These are phyloP conservation scores for Vitis hybrid DNA, from an alignment of 177 flowering plant genomes.

Conservation along the genomic window DNA sequence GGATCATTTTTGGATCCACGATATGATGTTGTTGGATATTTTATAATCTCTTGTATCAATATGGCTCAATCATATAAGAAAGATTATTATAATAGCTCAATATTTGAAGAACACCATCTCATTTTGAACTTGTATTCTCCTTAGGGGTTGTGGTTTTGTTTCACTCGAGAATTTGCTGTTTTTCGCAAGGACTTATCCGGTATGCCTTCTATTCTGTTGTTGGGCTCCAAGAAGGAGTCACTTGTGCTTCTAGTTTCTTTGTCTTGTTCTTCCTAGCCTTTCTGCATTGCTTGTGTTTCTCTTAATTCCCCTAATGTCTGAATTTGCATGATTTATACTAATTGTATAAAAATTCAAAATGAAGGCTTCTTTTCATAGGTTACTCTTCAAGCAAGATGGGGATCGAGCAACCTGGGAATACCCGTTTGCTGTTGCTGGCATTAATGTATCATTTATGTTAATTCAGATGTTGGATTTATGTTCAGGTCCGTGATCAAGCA, in stretches of 20 bases:
- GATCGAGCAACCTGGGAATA: slow-evolving; percentile 93
- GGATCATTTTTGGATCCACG: too few relatives aligned
- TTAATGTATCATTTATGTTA: slow-evolving; percentile 88
- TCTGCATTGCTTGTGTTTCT: neutral
- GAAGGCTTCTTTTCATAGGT: slow-evolving; percentile 89
- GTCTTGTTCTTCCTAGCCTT: neutral
- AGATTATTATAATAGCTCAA: neutral
- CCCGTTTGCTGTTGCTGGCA: slow-evolving; percentile 99
- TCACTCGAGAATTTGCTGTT: slow-evolving; percentile 95
- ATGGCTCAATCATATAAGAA: too few relatives aligned
- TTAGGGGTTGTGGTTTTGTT: slow-evolving; percentile 93
- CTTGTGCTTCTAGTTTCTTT: neutral
- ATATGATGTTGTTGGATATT: too few relatives aligned
- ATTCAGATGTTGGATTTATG: slow-evolving; percentile 85
- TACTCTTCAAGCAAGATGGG: slow-evolving; percentile 77
- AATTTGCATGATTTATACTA: slow-evolving; percentile 36
- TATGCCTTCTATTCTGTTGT: slow-evolving; percentile 29
- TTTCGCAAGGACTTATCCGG: slow-evolving; percentile 82
- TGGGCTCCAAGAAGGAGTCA: neutral
- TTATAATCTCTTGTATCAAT: too few relatives aligned
- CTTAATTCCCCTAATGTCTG: slow-evolving; percentile 7
- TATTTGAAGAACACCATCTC: neutral
- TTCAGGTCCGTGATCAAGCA: slow-evolving; percentile 38
- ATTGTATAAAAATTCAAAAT: slow-evolving; percentile 49
- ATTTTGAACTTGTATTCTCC: slow-evolving; percentile 13